phyloP scores from a whole-genome alignment of 768 basidiomycete genomes.

The Lactifluus volemus region DNA sequence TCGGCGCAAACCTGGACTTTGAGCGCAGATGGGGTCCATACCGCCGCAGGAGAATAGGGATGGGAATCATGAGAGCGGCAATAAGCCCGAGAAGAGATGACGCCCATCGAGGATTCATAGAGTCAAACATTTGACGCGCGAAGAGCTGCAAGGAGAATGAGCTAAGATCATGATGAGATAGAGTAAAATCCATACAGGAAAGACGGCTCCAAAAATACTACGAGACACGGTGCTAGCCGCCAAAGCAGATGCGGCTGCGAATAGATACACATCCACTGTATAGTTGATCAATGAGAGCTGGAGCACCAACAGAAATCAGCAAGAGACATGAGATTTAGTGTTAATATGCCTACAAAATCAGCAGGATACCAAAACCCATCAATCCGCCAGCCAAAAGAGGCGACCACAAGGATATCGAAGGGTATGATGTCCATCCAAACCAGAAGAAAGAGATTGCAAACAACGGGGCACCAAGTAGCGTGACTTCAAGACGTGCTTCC shows the following conservation, averaged over 20 bases:
- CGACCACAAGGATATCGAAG: constrained; percentile 42
- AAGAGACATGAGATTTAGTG: not conserved
- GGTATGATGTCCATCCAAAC: constrained; percentile 60
- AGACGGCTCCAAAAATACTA: constrained; percentile 38
- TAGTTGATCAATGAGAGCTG: constrained; percentile 51
- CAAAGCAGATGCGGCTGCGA: constrained; percentile 48
- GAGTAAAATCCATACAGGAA: constrained; percentile 17
- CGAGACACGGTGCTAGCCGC: constrained; percentile 45
- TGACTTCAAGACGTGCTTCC: constrained; percentile 45
- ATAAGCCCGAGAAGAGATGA: constrained; percentile 48
- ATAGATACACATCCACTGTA: constrained; percentile 51
- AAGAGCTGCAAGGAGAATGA: constrained; percentile 32
- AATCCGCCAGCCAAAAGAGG: constrained; percentile 42
- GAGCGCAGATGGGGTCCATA: constrained; percentile 19
- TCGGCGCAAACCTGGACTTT: constrained; percentile 14
- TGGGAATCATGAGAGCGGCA: constrained; percentile 42
- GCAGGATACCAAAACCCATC: constrained; percentile 45
- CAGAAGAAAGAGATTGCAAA: constrained; percentile 52
- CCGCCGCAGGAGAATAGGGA: constrained; percentile 24
- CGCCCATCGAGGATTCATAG: constrained; percentile 47
- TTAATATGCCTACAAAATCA: constrained; percentile 42
- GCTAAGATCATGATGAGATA: not conserved
- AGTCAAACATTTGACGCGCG: constrained; percentile 44
- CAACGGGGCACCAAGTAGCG: constrained; percentile 43
- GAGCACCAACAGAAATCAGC: not conserved